Evolutionary conservation across 164 flowering plant species (phyloP).

Genomic region (Santalum album): DNA sequence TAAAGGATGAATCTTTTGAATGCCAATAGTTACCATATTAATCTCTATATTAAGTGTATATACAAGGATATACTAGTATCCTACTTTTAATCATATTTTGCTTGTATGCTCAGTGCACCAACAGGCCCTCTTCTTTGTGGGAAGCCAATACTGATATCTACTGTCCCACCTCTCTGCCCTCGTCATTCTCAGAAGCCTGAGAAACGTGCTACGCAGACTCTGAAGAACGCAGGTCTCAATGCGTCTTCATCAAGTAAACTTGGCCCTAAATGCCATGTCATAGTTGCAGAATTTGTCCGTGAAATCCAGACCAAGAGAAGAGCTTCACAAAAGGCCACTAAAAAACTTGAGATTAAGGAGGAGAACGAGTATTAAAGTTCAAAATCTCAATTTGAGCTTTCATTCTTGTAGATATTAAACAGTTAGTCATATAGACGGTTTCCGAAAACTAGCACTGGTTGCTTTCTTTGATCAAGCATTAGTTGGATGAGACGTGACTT

Average conservation of each 20-base stretch:
- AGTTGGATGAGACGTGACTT: neutral
- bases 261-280: conserved; percentile 64
- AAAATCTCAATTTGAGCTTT: neutral
- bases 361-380: conserved; percentile 16
- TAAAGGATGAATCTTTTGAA: no score
- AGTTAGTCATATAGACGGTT: neutral
- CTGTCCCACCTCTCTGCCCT: conserved; percentile 50
- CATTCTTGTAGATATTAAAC: neutral
- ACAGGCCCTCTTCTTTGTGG: conserved; percentile 50
- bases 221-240: conserved; percentile 73
- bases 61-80: no score
- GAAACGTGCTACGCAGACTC: conserved; percentile 40
- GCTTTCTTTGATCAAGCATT: neutral
- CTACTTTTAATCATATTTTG: neutral
- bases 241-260: conserved; percentile 45
- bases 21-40: no score
- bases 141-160: conserved; percentile 57
- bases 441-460: neutral
- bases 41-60: no score
- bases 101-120: conserved; percentile 35
- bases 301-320: conserved; percentile 65
- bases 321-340: conserved; percentile 20
- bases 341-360: conserved; percentile 22
- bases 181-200: conserved; percentile 54
- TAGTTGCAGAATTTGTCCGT: conserved; percentile 63